Evolutionary conservation across 306 rosid genomes (phyloP).

Genomic region (Acacia acuminata): DNA sequence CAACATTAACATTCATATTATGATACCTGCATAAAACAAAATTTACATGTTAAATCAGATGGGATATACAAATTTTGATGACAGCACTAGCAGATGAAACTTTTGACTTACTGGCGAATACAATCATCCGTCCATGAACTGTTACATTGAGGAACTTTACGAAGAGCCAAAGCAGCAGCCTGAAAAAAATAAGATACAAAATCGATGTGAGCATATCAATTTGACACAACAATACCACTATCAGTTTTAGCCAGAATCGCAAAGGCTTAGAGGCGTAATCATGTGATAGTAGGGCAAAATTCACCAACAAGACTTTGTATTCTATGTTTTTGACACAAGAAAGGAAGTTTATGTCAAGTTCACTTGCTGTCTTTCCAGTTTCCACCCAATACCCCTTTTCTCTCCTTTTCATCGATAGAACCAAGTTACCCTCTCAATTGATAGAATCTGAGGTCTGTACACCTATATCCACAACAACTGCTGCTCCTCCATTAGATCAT

Average conservation of each 20-base stretch:
- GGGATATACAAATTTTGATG: constrained; percentile 22
- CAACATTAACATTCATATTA: constrained; percentile 90
- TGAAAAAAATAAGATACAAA: constrained; percentile 36
- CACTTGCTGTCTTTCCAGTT: background rate
- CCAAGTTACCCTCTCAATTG: background rate
- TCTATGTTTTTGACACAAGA: background rate
- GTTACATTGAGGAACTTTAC: constrained; percentile 93
- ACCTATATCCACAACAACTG: background rate
- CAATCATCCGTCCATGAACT: constrained; percentile 94
- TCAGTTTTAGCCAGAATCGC: constrained; percentile 1
- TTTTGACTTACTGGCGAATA: constrained; percentile 85
- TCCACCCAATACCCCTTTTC: background rate
- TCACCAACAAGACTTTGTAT: constrained; percentile 19
- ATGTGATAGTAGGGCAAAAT: constrained; percentile 20
- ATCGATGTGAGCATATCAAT: constrained; percentile 3
- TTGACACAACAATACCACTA: background rate
- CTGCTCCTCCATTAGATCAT: constrained; percentile 15
- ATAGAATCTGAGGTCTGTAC: background rate
- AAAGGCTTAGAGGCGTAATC: background rate
- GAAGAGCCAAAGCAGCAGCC: constrained; percentile 99
- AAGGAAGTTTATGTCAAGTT: background rate
- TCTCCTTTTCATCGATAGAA: background rate
- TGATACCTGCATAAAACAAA: constrained; percentile 60
- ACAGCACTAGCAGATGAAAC: constrained; percentile 10
- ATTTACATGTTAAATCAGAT: constrained; percentile 23